Evolutionary conservation across 345 rosid genomes (phyloP), one percentile per base, ranked within the genome.

Genomic region (Firmiana major): DNA sequence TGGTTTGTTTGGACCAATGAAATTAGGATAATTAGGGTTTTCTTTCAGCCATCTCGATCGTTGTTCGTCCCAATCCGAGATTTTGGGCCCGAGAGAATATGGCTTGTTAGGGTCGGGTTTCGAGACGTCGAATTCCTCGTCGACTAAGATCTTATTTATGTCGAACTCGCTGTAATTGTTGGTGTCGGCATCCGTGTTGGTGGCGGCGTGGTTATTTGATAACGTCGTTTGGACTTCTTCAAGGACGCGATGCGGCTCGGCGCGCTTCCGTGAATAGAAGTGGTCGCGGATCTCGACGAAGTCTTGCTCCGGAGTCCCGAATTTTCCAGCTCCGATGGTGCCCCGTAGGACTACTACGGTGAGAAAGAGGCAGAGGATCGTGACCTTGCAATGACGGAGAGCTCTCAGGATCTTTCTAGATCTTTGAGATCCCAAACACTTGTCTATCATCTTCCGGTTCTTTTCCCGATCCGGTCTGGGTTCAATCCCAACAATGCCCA

Each of bases 311-410:
- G 97, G 98, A 11, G 97, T 94, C 43, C 97, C 97, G 73, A 90
- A 94, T 71, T 91, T 92, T 31, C 97, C 97, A 48, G 97, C 97
- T 53, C 97, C 98, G 86, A 92, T 88, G 17, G 89, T 89, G 76
- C 94, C 94, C 53, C 97, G 98, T n/a, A 94, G 78, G 85, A 94
- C 97, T 83, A 92, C 75, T 68, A 94, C 83, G 79, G 98, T 94
- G 85, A 92, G 85, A 69, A 88, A 54, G 68, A 89, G 83, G 49
- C 92, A 86, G 48, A 87, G 82, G 77, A 81, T 7, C 63, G 92
- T 89, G 74, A 91, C 83, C 77, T 88, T 91, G 28, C 84, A 84
- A 74, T 88, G 93, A 22, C 92, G 92, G 75, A 83, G 60, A 67
- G 90, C 75, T 81, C 90, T 81, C 58, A 81, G 88, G 77, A 89